Conservation (phyloP, 208 protist genomes). For the Jaenimonas drosophilae region DNA sequence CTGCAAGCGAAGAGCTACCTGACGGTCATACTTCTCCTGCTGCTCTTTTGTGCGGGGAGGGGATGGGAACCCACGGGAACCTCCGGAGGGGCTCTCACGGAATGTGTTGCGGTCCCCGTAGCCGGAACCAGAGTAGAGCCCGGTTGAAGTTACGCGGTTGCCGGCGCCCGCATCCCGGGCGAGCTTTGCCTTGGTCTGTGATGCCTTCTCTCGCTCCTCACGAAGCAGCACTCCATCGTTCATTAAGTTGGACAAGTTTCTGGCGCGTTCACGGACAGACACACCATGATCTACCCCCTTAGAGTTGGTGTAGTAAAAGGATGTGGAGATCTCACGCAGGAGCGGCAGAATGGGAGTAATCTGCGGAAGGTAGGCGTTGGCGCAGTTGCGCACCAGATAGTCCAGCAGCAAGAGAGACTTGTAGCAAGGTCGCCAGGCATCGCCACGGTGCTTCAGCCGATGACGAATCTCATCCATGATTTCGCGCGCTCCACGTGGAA, state of each 20-base stretch:
- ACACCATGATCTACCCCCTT: constrained; percentile 84
- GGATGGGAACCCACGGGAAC: constrained; percentile 3
- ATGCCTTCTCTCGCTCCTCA: constrained; percentile 70
- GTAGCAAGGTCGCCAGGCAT: constrained; percentile 82
- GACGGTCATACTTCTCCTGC: constrained; percentile 80
- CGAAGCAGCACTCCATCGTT: constrained; percentile 67
- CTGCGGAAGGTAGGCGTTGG: constrained; percentile 48
- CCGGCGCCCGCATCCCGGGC: constrained; percentile 27
- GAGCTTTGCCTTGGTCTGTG: constrained; percentile 56
- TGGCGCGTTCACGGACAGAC: constrained; percentile 78
- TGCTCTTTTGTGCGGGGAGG: constrained; percentile 48
- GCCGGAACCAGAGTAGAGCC: background rate
- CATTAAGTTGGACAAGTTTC: constrained; percentile 70
- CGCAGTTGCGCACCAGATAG: constrained; percentile 70
- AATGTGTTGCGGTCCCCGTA: no score
- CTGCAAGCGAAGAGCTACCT: constrained; percentile 78
- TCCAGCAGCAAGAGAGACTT: constrained; percentile 82
- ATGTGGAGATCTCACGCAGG: constrained; percentile 56
- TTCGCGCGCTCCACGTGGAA: constrained; percentile 34
- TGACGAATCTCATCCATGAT: constrained; percentile 79
- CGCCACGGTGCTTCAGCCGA: constrained; percentile 75
- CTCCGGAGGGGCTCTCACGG: constrained; percentile 9
- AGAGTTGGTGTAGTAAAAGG: constrained; percentile 78
- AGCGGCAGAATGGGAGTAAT: constrained; percentile 59
- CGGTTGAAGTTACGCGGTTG: background rate